Evolutionary conservation across 805 yeast species (phyloP).

Genomic region (Candida corydali): DNA sequence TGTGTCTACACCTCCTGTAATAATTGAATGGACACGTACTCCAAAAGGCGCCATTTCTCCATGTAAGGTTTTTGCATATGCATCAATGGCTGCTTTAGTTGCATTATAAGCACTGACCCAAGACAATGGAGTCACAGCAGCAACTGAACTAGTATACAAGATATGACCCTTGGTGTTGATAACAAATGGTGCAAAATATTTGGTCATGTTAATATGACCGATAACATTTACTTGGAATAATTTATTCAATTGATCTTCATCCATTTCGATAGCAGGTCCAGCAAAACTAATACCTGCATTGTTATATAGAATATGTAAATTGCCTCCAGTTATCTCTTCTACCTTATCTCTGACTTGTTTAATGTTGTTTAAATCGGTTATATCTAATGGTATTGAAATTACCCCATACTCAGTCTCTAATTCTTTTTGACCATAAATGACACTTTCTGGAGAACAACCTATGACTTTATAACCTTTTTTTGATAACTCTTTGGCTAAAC

Average conservation of each 20-base stretch:
- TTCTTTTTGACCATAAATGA: constrained; percentile 19
- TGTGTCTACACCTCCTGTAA: constrained; percentile 37
- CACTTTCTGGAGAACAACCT: constrained; percentile 25
- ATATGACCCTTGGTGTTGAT: constrained; percentile 30
- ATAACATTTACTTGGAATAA: constrained; percentile 31
- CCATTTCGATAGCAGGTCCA: constrained; percentile 28
- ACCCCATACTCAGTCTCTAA: constrained; percentile 21
- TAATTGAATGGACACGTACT: constrained; percentile 31
- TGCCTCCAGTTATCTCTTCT: constrained; percentile 22
- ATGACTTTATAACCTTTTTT: constrained; percentile 33
- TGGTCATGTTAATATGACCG: constrained; percentile 33
- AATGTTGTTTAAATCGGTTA: constrained; percentile 28
- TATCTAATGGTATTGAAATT: constrained; percentile 32
- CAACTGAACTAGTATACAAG: constrained; percentile 33
- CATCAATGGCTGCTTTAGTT: constrained; percentile 35
- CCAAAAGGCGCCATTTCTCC: constrained; percentile 32
- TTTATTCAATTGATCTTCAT: constrained; percentile 16
- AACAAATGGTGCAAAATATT: constrained; percentile 27
- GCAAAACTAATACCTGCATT: constrained; percentile 34
- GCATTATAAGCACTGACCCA: constrained; percentile 30
- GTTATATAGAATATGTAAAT: constrained; percentile 32
- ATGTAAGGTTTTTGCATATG: constrained; percentile 26
- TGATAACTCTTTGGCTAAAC: constrained; percentile 40
- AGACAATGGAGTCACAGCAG: constrained; percentile 26
- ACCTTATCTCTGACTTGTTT: constrained; percentile 18